phyloP scores from a whole-genome alignment of 768 basidiomycete species.

The Mrakia blollopis region DNA sequence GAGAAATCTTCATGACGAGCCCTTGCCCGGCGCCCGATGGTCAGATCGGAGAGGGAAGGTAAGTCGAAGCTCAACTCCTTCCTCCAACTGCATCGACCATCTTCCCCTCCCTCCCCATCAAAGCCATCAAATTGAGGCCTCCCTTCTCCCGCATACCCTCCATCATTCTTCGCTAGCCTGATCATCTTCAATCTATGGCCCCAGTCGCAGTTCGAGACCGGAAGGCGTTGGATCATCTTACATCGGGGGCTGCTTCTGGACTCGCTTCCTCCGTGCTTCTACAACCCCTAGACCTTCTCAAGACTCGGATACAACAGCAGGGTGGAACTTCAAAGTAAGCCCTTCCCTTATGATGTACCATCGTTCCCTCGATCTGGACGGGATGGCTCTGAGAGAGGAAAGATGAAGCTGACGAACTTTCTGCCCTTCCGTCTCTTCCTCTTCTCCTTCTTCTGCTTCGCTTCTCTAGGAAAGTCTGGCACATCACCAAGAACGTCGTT shows the following conservation, averaged over 20 bases:
- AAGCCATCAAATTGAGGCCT: background rate
- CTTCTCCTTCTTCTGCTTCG: background rate
- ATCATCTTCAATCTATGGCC: background rate
- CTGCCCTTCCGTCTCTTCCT: background rate
- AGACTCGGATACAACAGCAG: constrained; percentile 32
- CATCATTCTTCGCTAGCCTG: background rate
- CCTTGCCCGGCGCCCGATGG: no score
- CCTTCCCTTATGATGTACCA: background rate
- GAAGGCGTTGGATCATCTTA: constrained; percentile 30
- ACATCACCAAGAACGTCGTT: constrained; percentile 51
- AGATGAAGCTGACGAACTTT: background rate
- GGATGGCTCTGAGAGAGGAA: background rate
- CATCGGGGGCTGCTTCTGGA: constrained; percentile 30
- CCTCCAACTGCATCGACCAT: no score
- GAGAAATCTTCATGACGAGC: no score
- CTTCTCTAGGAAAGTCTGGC: constrained; percentile 33
- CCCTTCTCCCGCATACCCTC: background rate
- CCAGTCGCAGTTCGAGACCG: background rate
- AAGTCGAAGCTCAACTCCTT: no score
- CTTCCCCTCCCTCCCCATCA: no score
- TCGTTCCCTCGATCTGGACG: no score
- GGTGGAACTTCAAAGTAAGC: constrained; percentile 29
- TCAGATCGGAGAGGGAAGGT: no score
- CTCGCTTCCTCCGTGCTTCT: constrained; percentile 25
- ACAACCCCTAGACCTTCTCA: constrained; percentile 32